phyloP scores from a whole-genome alignment of 352 stramenopile genomes.

The Nothophytophthora sp. region DNA sequence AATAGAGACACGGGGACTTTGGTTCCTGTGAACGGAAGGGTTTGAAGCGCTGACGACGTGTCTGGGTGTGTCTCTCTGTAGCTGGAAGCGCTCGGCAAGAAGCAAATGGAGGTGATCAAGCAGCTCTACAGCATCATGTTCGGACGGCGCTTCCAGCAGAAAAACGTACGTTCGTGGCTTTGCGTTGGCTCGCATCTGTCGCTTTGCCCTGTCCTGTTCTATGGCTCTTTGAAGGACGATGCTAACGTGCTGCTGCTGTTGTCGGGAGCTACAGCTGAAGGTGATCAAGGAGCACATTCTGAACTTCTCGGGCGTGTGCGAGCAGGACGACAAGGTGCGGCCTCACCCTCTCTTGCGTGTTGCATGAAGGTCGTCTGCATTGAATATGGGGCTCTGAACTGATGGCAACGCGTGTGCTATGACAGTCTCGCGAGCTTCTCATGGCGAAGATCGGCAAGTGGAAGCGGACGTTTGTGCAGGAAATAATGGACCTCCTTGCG shows the following conservation, averaged over 20 bases:
- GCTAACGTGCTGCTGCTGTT: not conserved
- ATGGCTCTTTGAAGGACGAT: not conserved
- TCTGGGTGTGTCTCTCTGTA: constrained; percentile 14
- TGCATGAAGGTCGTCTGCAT: not conserved
- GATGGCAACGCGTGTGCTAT: constrained; percentile 1
- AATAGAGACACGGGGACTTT: no score
- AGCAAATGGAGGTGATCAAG: constrained; percentile 71
- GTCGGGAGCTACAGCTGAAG: constrained; percentile 46
- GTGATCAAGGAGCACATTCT: constrained; percentile 82
- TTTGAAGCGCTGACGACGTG: not conserved
- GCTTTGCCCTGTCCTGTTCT: not conserved
- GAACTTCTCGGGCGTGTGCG: constrained; percentile 66
- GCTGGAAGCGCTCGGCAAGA: constrained; percentile 71
- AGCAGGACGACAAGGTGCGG: constrained; percentile 67
- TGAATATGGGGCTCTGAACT: not conserved
- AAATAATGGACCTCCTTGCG: constrained; percentile 78
- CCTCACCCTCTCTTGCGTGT: not conserved
- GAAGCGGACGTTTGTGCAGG: constrained; percentile 69
- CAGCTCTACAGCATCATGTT: constrained; percentile 86
- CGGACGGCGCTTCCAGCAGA: constrained; percentile 72
- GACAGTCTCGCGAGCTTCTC: constrained; percentile 58
- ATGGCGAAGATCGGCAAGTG: constrained; percentile 66
- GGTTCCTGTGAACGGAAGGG: no score
- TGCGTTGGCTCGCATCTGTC: not conserved
- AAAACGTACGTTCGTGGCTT: constrained; percentile 49